Evolutionary conservation across 1,284 basidiomycete species (phyloP), one percentile per base, ranked within the genome.

Genomic region (Moesziomyces globuligerus): DNA sequence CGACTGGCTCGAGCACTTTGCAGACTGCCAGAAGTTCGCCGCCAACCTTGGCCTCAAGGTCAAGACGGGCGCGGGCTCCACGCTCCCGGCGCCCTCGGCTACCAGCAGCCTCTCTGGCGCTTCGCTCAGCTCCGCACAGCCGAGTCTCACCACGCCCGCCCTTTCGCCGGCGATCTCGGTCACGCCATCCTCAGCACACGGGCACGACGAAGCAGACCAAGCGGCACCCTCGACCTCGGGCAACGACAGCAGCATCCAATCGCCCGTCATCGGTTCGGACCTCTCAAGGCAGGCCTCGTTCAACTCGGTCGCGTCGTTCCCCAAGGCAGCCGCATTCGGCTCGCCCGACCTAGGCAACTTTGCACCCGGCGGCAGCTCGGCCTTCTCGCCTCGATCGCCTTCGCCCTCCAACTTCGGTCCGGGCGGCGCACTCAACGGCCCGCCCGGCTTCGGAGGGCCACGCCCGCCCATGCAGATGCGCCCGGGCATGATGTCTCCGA

Each of bases 1-100:
- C 72, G 85, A 85, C 55, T 86, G 94, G 76, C 83, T 92, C 39
- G 82, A 85, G n/a, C 90, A 92, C 75, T 88, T 98, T 81, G 86
- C 85, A 41, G 92, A 93, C 29, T 94, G 92, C 77, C 90, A 92
- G 64, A 89, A 90, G 24, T 92, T 93, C 81, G 91, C 92, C 28
- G 84, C 86, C 32, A 86, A 86, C 40, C 83, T 78, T 11, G 76
- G 76, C 3, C 62, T 74, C 44, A 72, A 71, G 48, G 39, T 77
- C 45, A 69, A 72, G 70, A 75, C 75, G 7, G 70, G 52, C 37
- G n/a, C n/a, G n/a, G 28, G 32, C 26, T 53, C 8, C 39, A 26
- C 44, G 7, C 13, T 49, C 37, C 11, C 48, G 9, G 28, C 56
- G 13, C 46, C 55, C 11, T 37, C 45, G 18, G 46, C 50, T 8